Base-by-base conservation (phyloP, 179 eudicot species). In the Patellifolia procumbens region DNA sequence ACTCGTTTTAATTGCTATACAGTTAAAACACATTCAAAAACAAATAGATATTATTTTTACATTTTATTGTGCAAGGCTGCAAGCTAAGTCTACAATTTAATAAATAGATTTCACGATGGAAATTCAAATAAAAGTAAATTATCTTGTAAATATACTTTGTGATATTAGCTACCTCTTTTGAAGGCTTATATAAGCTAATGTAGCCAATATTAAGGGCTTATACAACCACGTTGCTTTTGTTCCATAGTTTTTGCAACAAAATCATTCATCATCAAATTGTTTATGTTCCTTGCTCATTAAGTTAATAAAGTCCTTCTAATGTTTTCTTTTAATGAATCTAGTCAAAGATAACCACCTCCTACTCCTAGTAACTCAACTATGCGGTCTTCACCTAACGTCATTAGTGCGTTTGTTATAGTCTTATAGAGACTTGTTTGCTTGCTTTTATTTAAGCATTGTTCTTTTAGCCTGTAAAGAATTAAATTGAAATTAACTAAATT, bases 221-320 rank as follows among this genome's bases (percentile, higher is more conserved):
- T 34, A 42, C 43, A 64, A 64, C 15, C 34, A 32, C 8, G 67
- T 29, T 56, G 28, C 28, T 59, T 59, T 59, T 59, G 34, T 20
- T 55, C 22, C 26, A 28, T n/a, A n/a, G 55, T 26, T 61, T 16
- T 29, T 61, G 3, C 7, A 15, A 3, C n/a, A 53, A 20, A 53
- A 19, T 26, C 15, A 26, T 26, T 7, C 34, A 8, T 35, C 28
- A 24, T 59, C 17, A 29, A 15, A 4, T 13, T 59, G 10, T 35
- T 26, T 63, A 32, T 24, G 49, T 56, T 72, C 16, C 64, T 72
- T 55, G 63, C 51, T 53, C n/a, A 3, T 42, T 55, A 72, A 72
- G 75, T 35, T 39, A 72, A 72, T 37, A 6, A 26, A 9, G 16
- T 2, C 6, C 34, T 16, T 10, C 5, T 12, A 13, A 22, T 10